Evolutionary conservation across 1,284 basidiomycete species (phyloP).

Genomic region (Laetiporus sulphureus): DNA sequence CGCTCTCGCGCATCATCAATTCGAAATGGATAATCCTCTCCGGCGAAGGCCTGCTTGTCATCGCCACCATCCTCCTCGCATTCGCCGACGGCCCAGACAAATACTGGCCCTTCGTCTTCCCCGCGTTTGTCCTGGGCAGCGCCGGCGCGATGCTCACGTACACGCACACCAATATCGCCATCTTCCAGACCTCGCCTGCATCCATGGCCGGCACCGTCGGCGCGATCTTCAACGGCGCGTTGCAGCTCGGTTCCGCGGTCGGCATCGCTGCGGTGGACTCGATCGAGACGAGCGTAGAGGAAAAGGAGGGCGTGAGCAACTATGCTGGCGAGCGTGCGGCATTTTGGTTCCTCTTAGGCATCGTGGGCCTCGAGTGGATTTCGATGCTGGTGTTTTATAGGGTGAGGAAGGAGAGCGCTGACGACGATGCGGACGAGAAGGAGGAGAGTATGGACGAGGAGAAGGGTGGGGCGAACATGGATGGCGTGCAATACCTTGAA

Average conservation of each 20-base stretch:
- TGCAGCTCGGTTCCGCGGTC: conserved; percentile 46
- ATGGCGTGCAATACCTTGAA: background rate
- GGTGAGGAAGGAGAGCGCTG: conserved; percentile 14
- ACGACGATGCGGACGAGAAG: conserved; percentile 6
- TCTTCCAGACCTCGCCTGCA: conserved; percentile 40
- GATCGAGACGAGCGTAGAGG: conserved; percentile 40
- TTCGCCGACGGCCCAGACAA: conserved; percentile 31
- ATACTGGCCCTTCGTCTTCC: conserved; percentile 44
- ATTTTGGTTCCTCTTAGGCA: conserved; percentile 43
- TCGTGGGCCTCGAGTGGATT: conserved; percentile 29
- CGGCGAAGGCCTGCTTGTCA: conserved; percentile 31
- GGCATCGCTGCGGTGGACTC: conserved; percentile 40
- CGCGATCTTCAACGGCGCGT: conserved; percentile 47
- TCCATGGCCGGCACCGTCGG: conserved; percentile 46
- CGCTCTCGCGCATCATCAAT: conserved; percentile 30
- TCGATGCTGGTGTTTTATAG: conserved; percentile 34
- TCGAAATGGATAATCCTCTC: conserved; percentile 39
- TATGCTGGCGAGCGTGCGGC: conserved; percentile 39
- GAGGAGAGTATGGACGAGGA: conserved; percentile 3
- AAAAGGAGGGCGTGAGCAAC: conserved; percentile 7
- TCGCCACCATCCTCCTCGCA: conserved; percentile 37
- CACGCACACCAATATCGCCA: conserved; percentile 40
- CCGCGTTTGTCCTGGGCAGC: conserved; percentile 41
- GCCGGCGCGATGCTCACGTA: conserved; percentile 30
- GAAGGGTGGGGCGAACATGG: background rate